Conservation (phyloP, 2,329 filamentous ascomycete genomes). For the Hymenoscyphus occultus region DNA sequence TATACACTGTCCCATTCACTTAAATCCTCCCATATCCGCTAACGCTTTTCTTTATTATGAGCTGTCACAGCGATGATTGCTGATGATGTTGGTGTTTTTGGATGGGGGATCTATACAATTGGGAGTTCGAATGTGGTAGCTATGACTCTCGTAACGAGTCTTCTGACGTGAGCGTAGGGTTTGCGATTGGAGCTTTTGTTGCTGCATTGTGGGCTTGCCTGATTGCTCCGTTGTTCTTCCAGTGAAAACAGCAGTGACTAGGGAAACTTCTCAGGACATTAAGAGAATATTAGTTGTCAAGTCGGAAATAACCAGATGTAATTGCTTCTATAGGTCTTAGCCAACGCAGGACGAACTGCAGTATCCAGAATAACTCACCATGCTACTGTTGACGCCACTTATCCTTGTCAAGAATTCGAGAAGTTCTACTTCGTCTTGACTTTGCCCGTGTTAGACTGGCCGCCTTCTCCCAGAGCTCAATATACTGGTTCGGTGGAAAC, state of each 20-base stretch:
- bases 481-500: too few relatives aligned
- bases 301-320: too few relatives aligned
- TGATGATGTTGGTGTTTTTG: background rate
- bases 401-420: too few relatives aligned
- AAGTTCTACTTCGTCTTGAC: too few relatives aligned
- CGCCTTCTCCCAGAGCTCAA: too few relatives aligned
- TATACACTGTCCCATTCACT: background rate
- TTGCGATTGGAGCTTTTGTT: background rate
- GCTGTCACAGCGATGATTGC: background rate
- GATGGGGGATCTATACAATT: background rate
- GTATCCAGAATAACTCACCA: too few relatives aligned
- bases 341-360: too few relatives aligned
- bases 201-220: background rate
- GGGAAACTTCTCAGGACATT: background rate
- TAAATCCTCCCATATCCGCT: background rate
- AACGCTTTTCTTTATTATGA: background rate
- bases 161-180: background rate
- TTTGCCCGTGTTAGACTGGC: too few relatives aligned
- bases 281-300: background rate
- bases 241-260: constrained; percentile 1
- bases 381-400: too few relatives aligned
- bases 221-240: background rate
- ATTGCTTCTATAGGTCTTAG: too few relatives aligned
- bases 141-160: background rate
- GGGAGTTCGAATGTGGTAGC: background rate